Evolutionary conservation across 2,329 filamentous ascomycete species (phyloP).

Genomic region (Botrytis medusae): DNA sequence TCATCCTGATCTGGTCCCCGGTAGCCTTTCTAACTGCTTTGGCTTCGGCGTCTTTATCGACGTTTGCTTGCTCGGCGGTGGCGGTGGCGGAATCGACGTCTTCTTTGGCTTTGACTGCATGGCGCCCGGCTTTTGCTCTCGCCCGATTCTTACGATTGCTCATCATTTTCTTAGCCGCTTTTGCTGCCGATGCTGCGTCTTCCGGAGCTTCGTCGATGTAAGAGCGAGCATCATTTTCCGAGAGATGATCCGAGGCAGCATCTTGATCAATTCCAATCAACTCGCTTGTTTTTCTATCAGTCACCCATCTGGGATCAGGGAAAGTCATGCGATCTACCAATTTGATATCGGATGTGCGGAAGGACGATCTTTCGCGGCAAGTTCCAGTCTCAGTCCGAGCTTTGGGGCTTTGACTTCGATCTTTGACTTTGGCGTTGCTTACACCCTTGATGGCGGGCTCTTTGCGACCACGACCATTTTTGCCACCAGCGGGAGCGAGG

Average conservation of each 20-base stretch:
- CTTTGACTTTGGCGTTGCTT: not conserved
- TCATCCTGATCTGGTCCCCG: too few species aligned
- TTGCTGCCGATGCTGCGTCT: not conserved
- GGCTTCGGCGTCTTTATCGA: too few species aligned
- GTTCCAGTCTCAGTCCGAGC: not conserved
- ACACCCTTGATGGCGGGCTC: not conserved
- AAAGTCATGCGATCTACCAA: not conserved
- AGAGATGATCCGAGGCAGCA: too few species aligned
- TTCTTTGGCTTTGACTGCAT: not conserved
- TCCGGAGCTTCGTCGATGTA: not conserved
- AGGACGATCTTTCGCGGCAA: not conserved
- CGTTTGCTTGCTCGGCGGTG: too few species aligned
- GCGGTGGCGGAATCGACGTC: too few species aligned
- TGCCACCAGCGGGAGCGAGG: not conserved
- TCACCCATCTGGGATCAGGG: not conserved
- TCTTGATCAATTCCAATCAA: too few species aligned
- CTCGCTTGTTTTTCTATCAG: too few species aligned
- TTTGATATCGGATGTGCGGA: not conserved
- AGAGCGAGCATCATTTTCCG: not conserved
- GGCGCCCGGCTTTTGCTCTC: not conserved
- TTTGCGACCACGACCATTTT: not conserved
- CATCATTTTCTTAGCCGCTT: not conserved
- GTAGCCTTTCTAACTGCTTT: too few species aligned
- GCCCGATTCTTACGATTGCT: not conserved
- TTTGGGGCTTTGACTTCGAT: not conserved